Evolutionary conservation across 345 rosid species (phyloP).

Genomic region (Eucalyptus melliodora): DNA sequence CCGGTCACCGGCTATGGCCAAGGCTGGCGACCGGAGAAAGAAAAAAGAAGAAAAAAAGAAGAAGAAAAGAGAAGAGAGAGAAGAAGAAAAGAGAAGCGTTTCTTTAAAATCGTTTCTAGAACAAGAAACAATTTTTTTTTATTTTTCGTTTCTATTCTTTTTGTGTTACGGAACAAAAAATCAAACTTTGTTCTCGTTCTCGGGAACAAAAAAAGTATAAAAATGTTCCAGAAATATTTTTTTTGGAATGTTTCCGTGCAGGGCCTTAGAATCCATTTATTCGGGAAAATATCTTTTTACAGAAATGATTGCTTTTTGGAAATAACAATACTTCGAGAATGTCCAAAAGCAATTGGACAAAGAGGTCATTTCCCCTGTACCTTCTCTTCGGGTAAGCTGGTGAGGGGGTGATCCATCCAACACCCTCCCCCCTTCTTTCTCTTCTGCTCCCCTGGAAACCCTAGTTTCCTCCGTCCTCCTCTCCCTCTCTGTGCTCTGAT

Average conservation of each 20-base stretch:
- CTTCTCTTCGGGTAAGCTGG: neutral
- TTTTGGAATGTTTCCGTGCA: too few species aligned
- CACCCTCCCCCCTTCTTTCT: neutral
- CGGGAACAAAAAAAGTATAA: too few species aligned
- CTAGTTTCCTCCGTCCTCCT: neutral
- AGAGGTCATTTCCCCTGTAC: neutral
- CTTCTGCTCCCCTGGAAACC: neutral
- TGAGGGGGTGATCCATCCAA: neutral
- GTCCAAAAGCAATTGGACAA: neutral
- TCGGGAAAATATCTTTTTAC: neutral
- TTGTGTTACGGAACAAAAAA: too few species aligned
- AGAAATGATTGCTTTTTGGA: neutral
- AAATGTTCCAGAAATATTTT: too few species aligned
- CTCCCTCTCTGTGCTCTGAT: neutral
- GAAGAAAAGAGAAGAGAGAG: too few species aligned
- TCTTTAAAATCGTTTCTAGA: too few species aligned
- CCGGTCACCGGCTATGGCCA: too few species aligned
- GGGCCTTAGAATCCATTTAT: neutral
- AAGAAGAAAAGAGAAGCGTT: too few species aligned
- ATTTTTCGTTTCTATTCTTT: rapidly evolving
- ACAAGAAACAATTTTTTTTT: too few species aligned
- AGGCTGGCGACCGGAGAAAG: too few species aligned
- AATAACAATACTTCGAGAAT: neutral
- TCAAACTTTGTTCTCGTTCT: too few species aligned
- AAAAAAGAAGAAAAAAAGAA: too few species aligned